Base-by-base conservation (phyloP, 768 basidiomycete species). In the Russula virescens region DNA sequence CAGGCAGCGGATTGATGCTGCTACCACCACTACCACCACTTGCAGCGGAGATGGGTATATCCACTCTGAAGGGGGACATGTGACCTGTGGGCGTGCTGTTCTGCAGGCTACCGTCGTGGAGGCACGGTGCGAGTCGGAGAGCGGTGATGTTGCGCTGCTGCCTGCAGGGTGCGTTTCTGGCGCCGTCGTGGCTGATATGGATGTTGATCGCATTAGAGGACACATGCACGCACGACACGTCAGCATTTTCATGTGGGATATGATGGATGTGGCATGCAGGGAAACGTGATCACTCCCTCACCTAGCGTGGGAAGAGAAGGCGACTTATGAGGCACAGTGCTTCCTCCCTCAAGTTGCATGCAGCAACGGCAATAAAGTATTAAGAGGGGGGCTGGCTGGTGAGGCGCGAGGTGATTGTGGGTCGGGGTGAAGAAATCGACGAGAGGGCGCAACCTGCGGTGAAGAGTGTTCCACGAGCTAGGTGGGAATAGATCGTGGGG, bases 331-430 rank as follows among this genome's bases (percentile, higher is more conserved):
- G 35, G 26, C 35, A 58, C 43, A 2, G 52, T 48, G 28, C 26
- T 47, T 46, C 62, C 45, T 5, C 51, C 28, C 18, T n/a, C 51
- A 19, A 63, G 42, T 47, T 53, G 62, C 62, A 63, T 63, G 62
- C 47, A 40, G 28, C 35, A 28, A 23, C 48, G n/a, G 10, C n/a
- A 31, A 31, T 31, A 31, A 31, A 31, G 8, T n/a, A n/a, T n/a
- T 51, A 38, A 28, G 9, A 3, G 56, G 43, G 18, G 31, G 2
- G 18, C 3, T 18, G 42, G n/a, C 55, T 18, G 19, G n/a, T 26
- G 45, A 13, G 25, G n/a, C 19, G 43, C 34, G n/a, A 21, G 49
- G 14, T 25, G 34, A 43, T 23, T 3, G 42, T 5, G 21, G 48
- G 7, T 28, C 55, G 25, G 48, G 13, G 49, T 40, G 31, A 31